phyloP scores from a whole-genome alignment of 75 land plant species.

The Larix kaempferi region DNA sequence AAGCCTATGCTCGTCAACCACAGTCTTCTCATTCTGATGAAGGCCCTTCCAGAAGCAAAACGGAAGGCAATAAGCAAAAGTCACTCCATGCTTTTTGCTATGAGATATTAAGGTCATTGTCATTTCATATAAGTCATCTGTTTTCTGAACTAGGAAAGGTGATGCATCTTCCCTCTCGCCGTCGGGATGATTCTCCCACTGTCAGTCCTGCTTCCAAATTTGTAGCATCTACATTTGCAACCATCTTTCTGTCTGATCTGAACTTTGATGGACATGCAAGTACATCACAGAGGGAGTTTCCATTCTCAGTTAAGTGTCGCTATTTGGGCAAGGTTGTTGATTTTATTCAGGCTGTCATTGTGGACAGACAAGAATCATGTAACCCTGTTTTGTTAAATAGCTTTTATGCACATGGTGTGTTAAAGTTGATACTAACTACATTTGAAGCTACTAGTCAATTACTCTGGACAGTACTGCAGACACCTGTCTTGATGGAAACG shows the following conservation, averaged over 20 bases:
- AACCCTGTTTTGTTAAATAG: conserved; percentile 83
- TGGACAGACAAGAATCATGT: conserved; percentile 84
- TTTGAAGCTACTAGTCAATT: conserved; percentile 92
- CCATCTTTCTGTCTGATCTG: conserved; percentile 68
- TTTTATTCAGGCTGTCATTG: conserved; percentile 67
- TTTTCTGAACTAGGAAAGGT: conserved; percentile 94
- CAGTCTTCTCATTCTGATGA: conserved; percentile 36
- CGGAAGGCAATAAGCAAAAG: conserved; percentile 63
- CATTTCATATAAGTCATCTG: conserved; percentile 74
- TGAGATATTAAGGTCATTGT: conserved; percentile 84
- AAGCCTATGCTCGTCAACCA: conserved; percentile 21
- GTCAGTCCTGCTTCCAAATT: conserved; percentile 64
- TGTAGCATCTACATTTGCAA: conserved; percentile 71
- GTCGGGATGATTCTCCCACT: conserved; percentile 72
- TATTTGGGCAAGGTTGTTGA: conserved; percentile 93
- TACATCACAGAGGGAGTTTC: conserved; percentile 46
- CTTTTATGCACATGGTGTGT: conserved; percentile 77
- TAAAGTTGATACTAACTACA: conserved; percentile 78
- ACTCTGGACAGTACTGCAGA: conserved; percentile 64
- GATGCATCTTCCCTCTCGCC: conserved; percentile 81
- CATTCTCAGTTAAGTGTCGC: conserved; percentile 81
- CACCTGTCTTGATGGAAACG: conserved; percentile 76
- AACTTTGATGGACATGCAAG: conserved; percentile 62
- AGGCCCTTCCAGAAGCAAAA: conserved; percentile 22
- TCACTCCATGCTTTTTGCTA: conserved; percentile 69